Evolutionary conservation across 2,329 filamentous ascomycete species (phyloP), one percentile per base, ranked within the genome.

Genomic region (Arthroderma sp.): DNA sequence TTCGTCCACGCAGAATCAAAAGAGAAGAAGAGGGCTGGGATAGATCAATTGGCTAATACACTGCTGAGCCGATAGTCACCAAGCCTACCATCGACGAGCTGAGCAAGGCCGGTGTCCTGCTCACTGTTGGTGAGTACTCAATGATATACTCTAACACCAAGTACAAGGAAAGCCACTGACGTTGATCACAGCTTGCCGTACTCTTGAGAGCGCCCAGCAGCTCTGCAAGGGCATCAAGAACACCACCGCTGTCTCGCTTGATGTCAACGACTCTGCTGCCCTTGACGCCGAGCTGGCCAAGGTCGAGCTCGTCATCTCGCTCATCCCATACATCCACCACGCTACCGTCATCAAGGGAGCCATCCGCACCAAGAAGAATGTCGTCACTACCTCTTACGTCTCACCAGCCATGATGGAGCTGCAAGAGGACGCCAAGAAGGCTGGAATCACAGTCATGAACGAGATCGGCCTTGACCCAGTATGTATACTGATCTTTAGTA

Each of bases 401-500:
- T 94, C 88, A 3, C 89, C 89, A 2, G 88, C 88, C 63, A 96
- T 96, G 90, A 74, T 85, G 76, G 91, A 91, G 77, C 83, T 97
- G 54, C 86, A 96, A 67, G 78, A 84, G 66, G 77, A 86, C 66
- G 83, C 81, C 71, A 95, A 95, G 80, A 87, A 86, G 62, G 91
- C 91, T 17, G 91, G 90, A 61, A 96, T 96, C 70, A 95, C 89
- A 9, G 91, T 96, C 70, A 91, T 96, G 87, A 96, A 97, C 76
- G 91, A 97, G 81, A 94, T 95, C 69, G 89, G 89, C 61, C 69
- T 87, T 60, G 73, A 76, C 61, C 70, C 69, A 39, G 67, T 69
- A 59, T 19, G 66, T 63, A 44, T 28, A 49, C n/a, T n/a, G n/a
- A n/a, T 35, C 5, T 11, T 31, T 33, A 4, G 11, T 23, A 23